Conservation (phyloP, 805 yeast genomes). For the Lipomyces starkeyi region DNA sequence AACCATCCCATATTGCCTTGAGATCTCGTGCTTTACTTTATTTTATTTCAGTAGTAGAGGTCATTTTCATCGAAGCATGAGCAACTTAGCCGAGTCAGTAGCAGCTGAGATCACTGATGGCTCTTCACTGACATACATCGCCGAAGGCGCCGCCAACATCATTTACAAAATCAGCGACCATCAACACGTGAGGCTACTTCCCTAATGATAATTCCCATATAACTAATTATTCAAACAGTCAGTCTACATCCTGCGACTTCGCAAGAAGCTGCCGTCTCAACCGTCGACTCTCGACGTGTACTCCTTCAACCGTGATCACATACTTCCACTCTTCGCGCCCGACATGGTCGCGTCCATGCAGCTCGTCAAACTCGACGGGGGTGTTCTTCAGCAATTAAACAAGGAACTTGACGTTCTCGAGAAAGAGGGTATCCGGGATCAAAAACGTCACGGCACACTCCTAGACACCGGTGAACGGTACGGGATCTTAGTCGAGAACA, state of each 20-base stretch:
- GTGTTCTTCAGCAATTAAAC: constrained; percentile 21
- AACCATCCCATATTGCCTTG: too few relatives aligned
- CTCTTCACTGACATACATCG: constrained; percentile 17
- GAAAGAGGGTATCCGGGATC: constrained; percentile 11
- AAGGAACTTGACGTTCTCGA: constrained; percentile 18
- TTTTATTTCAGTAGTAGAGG: too few relatives aligned
- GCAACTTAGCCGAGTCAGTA: not conserved
- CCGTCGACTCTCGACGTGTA: constrained; percentile 26
- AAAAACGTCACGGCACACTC: constrained; percentile 29
- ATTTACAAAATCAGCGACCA: constrained; percentile 21
- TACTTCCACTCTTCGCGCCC: constrained; percentile 21
- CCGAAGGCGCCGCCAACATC: constrained; percentile 37
- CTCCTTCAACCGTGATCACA: constrained; percentile 18
- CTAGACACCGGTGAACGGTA: constrained; percentile 23
- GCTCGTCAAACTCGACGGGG: constrained; percentile 16
- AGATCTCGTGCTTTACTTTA: too few relatives aligned
- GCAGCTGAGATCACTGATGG: constrained; percentile 4
- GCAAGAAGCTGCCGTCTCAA: constrained; percentile 27
- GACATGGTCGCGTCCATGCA: constrained; percentile 21
- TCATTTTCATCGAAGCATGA: not conserved
- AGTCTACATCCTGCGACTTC: constrained; percentile 21
- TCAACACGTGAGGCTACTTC: constrained; percentile 11
- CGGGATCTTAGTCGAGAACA: constrained; percentile 32
- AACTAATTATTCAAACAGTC: constrained; percentile 9
- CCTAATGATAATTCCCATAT: not conserved